Percentiles rank a stretch among this genome's conserved stretches.
phyloP scores from a whole-genome alignment of 441 rosid genomes.

The Bocquillonia castaneifolia region DNA sequence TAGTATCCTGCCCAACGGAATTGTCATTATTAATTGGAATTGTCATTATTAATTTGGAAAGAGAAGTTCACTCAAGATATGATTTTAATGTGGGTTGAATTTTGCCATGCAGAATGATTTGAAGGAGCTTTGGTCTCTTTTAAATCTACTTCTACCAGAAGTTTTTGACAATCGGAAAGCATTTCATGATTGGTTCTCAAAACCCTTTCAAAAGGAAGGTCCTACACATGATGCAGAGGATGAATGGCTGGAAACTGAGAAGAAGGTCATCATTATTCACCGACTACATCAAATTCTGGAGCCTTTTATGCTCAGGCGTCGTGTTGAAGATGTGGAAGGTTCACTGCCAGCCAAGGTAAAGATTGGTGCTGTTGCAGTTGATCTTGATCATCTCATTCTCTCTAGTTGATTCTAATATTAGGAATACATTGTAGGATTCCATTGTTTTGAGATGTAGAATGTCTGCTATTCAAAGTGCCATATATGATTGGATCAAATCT shows the following conservation, averaged over 20 bases:
- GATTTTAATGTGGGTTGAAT: conserved; percentile 8
- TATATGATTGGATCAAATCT: conserved; percentile 98
- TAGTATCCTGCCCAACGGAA: neutral
- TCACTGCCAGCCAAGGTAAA: conserved; percentile 99
- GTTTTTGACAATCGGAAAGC: conserved; percentile 98
- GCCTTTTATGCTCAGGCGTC: conserved; percentile 99
- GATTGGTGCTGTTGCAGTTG: conserved; percentile 11
- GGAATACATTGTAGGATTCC: conserved; percentile 61
- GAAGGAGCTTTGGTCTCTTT: conserved; percentile 98
- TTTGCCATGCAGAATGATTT: conserved; percentile 76
- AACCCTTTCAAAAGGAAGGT: conserved; percentile 93
- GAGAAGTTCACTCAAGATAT: neutral
- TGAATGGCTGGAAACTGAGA: conserved; percentile 99
- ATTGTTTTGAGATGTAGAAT: conserved; percentile 90
- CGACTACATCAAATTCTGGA: conserved; percentile 99
- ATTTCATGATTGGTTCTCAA: conserved; percentile 99
- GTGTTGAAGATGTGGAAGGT: conserved; percentile 99
- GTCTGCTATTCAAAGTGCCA: conserved; percentile 95
- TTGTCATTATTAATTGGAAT: too few relatives aligned
- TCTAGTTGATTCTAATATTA: conserved; percentile 30
- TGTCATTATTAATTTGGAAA: neutral
- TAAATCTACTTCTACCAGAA: conserved; percentile 98
- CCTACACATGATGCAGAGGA: conserved; percentile 83
- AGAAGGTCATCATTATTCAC: conserved; percentile 96
- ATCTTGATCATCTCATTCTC: conserved; percentile 15